Base-by-base conservation (phyloP, 148 eudicot species). In the Linanthus parryae region DNA sequence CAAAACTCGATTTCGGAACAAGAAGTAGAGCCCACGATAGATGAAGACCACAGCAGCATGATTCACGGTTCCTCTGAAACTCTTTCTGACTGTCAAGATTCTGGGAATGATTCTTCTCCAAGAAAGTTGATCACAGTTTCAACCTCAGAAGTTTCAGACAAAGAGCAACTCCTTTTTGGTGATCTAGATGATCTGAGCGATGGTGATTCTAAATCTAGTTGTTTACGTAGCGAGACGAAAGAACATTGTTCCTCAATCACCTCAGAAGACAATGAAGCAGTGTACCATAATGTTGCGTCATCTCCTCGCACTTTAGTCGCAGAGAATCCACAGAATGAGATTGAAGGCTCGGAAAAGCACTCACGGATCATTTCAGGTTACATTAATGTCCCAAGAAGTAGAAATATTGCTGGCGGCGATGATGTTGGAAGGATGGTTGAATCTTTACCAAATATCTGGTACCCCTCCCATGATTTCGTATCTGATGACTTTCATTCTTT, bases 91-190 rank as follows among this genome's bases (percentile, higher is more conserved):
- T 57, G 52, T 24, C 50, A 56, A 28, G 48, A 50, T 15, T 48
- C 15, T 52, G 8, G 11, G 18, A 29, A 26, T 60, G 59, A 60
- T 57, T 34, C 20, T 56, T 13, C 43, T 27, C 31, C 5, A 9
- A 22, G 16, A 34, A 20, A 33, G 27, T 40, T 15, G 19, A 9
- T 8, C 28, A 53, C 11, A 27, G 14, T 49, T 27, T 44, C 58
- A 15, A 10, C 28, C 18, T 57, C 64, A 42, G 64, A 58, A 59
- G 49, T 31, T 40, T 69, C 66, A 23, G 73, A 63, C 10, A 82
- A 80, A 49, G 91, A 78, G 43, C 78, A 69, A 39, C 77, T 90
- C 56, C 49, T 59, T 36, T 83, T 77, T 22, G 83, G 89, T 52
- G 82, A 80, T 52, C 45, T 78, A 49, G 84, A 76, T 64, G 82